A percentile compares a stretch with the other conserved stretches of the same genome.
phyloP scores from a whole-genome alignment of 345 rosid genomes.

The Orychophragmus violaceus region DNA sequence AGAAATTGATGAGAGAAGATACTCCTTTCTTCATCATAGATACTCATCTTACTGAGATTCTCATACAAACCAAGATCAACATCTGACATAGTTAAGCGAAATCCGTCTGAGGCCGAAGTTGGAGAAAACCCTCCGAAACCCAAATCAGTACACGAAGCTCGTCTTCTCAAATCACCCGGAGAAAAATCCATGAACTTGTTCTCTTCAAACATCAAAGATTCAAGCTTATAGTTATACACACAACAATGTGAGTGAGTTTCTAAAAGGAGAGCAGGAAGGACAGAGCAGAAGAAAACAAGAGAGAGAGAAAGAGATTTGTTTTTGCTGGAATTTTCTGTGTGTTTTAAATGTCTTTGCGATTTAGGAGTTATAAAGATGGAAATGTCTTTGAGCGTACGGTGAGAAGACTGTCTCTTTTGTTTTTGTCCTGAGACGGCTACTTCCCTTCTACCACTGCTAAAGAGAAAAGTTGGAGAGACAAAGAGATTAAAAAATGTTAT shows the following conservation, averaged over 20 bases:
- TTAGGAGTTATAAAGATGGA: too few species aligned
- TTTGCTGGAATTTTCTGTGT: not conserved
- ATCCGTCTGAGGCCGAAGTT: not conserved
- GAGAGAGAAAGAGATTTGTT: not conserved
- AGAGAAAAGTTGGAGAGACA: not conserved
- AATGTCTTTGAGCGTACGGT: not conserved
- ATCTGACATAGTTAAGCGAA: conserved; percentile 1
- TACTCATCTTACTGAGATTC: not conserved
- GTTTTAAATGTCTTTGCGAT: too few species aligned
- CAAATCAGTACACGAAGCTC: not conserved
- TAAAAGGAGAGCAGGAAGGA: not conserved
- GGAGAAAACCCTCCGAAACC: not conserved
- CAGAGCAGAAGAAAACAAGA: not conserved
- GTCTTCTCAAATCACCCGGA: not conserved
- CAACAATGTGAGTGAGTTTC: not conserved
- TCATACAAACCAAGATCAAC: conserved; percentile 34
- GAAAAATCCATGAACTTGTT: not conserved
- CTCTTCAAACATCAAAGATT: not conserved
- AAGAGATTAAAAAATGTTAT: not conserved
- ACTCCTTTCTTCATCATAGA: not conserved
- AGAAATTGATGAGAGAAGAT: conserved; percentile 24
- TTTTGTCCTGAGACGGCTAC: not conserved
- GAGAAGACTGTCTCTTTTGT: not conserved
- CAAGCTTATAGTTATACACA: not conserved
- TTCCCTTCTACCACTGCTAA: not conserved